Base-by-base conservation (phyloP, 169 alveolate genomes). In the Cytauxzoon felis region DNA sequence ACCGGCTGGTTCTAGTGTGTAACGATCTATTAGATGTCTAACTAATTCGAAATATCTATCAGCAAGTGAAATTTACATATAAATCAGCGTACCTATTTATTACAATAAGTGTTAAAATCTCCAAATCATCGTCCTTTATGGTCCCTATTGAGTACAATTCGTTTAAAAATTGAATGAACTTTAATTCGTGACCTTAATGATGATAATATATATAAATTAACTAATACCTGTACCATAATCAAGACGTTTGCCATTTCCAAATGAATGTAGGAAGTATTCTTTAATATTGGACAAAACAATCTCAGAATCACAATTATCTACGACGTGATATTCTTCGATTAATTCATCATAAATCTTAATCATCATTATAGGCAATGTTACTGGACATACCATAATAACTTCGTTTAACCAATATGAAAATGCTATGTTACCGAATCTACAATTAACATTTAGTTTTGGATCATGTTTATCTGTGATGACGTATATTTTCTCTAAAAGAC, bases 1-100 rank as follows among this genome's bases (percentile, higher is more conserved):
- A 5, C 99, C 99, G 0, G 99, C 99, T 2, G 99, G 99, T 76
- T 98, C 99, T 26, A 98, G 93, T 52, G 90, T 90, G 79, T 96
- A 98, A 40, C 91, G 78, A 36, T 88, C 87, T 76, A 96, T 95
- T 24, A 96, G 82, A 65, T 90, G 88, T 73, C 99, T 94, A 71
- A 95, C 93, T 34, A 97, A 84, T 41, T 87, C 88, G 27, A 98
- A 87, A 78, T 98, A 98, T 54, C 98, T 94, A n/a, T n/a, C n/a
- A n/a, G n/a, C n/a, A n/a, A n/a, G n/a, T n/a, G n/a, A n/a, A n/a
- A n/a, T n/a, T 54, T 66, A 42, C 59, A 80, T 62, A 19, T 78
- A 56, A 8, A 53, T 65, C 59, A 54, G 69, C 16, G n/a, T 4
- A 75, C 86, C 80, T 64, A 38, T 50, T 38, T 40, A 76, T 47